Percentiles rank a stretch among this genome's conserved stretches.
These are phyloP conservation scores for Penstemon eatonii DNA, from an alignment of 257 asterid genomes.

Conservation along the genomic window DNA sequence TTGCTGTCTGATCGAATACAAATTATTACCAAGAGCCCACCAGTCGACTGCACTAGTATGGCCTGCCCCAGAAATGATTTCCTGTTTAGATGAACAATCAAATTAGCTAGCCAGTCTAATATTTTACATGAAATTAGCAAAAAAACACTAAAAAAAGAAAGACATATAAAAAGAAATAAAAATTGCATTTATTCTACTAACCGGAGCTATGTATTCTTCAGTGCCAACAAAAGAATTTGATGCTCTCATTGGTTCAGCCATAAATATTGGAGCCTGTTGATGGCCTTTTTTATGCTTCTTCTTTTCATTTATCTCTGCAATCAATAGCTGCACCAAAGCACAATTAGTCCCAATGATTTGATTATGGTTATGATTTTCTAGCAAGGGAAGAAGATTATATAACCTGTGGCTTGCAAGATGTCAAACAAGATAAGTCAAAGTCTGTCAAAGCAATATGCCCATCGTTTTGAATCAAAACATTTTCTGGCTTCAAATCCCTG, in stretches of 20 bases:
- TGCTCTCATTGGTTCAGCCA: constrained; percentile 99
- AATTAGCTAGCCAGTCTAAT: constrained; percentile 10
- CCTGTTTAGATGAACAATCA: constrained; percentile 47
- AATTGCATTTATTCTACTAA: constrained; percentile 32
- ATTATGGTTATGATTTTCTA: constrained; percentile 10
- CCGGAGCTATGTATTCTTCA: constrained; percentile 99
- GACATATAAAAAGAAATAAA: not conserved
- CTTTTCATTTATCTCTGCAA: constrained; percentile 76
- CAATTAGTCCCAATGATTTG: constrained; percentile 4
- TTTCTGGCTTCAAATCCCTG: constrained; percentile 97
- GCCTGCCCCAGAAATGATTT: constrained; percentile 92
- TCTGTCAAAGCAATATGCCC: constrained; percentile 93
- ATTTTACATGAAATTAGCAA: constrained; percentile 6
- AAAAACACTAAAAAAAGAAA: not conserved
- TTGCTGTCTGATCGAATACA: constrained; percentile 18
- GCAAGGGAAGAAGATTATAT: constrained; percentile 14
- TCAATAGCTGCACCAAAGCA: constrained; percentile 65
- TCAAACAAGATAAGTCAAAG: constrained; percentile 93
- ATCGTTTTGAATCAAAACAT: constrained; percentile 69
- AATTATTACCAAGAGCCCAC: constrained; percentile 97
- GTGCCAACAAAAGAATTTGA: constrained; percentile 97
- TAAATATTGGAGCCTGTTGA: constrained; percentile 72
- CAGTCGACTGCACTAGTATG: constrained; percentile 98
- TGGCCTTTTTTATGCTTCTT: constrained; percentile 51
- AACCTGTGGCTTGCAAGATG: constrained; percentile 98